phyloP scores from a whole-genome alignment of 2,329 filamentous ascomycete species.

The Talaromyces atroroseus region DNA sequence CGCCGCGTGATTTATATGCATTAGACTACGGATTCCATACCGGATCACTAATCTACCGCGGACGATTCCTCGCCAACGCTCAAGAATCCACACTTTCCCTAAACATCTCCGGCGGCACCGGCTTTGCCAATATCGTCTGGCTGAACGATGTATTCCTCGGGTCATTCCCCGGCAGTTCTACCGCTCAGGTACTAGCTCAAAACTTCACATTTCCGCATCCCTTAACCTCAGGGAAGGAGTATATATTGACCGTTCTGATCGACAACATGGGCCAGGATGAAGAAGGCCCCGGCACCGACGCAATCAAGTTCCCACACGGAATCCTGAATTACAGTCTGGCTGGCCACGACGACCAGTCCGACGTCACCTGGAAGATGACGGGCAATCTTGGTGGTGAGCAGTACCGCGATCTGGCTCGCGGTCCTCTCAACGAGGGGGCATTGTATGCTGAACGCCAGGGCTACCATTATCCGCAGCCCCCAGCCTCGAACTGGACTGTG shows the following conservation, averaged over 20 bases:
- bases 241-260: slow-evolving; percentile 64
- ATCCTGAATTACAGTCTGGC: slow-evolving; percentile 44
- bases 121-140: slow-evolving; percentile 64
- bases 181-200: slow-evolving; percentile 23
- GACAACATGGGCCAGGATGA: slow-evolving; percentile 69
- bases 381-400: slow-evolving; percentile 54
- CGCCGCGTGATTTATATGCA: slow-evolving; percentile 61
- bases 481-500: background rate
- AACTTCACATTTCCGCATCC: slow-evolving; percentile 29
- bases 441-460: slow-evolving; percentile 48
- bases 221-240: slow-evolving; percentile 49
- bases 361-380: slow-evolving; percentile 49
- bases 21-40: slow-evolving; percentile 70
- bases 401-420: slow-evolving; percentile 47
- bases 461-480: background rate
- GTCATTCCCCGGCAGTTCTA: slow-evolving; percentile 51
- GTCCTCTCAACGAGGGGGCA: slow-evolving; percentile 54
- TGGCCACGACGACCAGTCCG: slow-evolving; percentile 29
- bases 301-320: slow-evolving; percentile 50
- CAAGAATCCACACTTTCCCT: slow-evolving; percentile 55
- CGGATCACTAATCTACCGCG: slow-evolving; percentile 64
- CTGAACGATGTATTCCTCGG: slow-evolving; percentile 60
- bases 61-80: slow-evolving; percentile 61
- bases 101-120: slow-evolving; percentile 50
- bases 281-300: slow-evolving; percentile 48